Conservation (phyloP, 2,329 filamentous ascomycete genomes). For the Lachnellula arida region DNA sequence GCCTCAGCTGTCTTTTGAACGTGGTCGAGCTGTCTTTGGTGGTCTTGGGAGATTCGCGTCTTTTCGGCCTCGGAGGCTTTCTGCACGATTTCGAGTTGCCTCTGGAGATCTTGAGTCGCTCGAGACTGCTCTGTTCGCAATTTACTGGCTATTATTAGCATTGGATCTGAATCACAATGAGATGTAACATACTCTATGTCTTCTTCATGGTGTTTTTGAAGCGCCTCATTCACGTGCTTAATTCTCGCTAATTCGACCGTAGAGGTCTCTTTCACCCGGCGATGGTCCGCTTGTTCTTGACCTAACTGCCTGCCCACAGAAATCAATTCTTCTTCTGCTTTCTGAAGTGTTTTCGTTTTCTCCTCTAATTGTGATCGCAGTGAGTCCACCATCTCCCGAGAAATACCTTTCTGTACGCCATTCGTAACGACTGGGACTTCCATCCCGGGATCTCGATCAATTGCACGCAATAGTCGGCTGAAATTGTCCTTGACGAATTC, state of each 20-base stretch:
- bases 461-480: conserved; percentile 73
- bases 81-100: conserved; percentile 42
- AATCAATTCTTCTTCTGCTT: conserved; percentile 42
- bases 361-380: conserved; percentile 73
- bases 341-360: conserved; percentile 52
- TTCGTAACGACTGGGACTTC: conserved; percentile 79
- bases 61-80: conserved; percentile 42
- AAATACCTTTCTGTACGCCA: conserved; percentile 82
- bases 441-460: conserved; percentile 85
- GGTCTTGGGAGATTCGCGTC: conserved; percentile 25
- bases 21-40: conserved; percentile 42
- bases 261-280: conserved; percentile 56
- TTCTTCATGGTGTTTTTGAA: conserved; percentile 66
- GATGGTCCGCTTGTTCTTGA: conserved; percentile 70
- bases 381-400: conserved; percentile 86
- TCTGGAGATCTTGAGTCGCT: conserved; percentile 28
- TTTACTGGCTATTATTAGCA: conserved; percentile 27
- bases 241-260: conserved; percentile 46
- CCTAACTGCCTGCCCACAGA: conserved; percentile 53
- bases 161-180: neutral
- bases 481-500: conserved; percentile 97
- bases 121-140: conserved; percentile 31
- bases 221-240: conserved; percentile 56
- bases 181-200: conserved; percentile 48
- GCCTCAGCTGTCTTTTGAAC: conserved; percentile 44